A percentile compares a stretch with the other conserved stretches of the same genome.
These are phyloP conservation scores for Dothistroma pini DNA, from an alignment of 2,329 filamentous ascomycete genomes.

Conservation along the genomic window DNA sequence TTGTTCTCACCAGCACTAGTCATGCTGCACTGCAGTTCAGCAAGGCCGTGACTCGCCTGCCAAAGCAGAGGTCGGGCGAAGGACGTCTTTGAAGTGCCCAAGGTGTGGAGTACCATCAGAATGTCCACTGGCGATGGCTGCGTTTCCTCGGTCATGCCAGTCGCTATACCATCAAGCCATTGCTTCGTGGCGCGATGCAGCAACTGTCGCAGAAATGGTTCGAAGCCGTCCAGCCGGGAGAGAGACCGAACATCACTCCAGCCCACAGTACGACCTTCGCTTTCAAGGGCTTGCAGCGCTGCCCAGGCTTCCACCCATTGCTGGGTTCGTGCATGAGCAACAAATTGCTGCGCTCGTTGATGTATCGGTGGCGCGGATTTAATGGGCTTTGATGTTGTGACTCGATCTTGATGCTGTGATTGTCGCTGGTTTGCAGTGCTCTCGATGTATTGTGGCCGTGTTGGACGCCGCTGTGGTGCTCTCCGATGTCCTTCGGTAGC, in stretches of 20 bases:
- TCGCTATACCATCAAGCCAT: slow-evolving; percentile 4
- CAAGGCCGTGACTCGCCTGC: slow-evolving; percentile 10
- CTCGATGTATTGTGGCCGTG: background rate
- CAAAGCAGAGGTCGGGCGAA: background rate
- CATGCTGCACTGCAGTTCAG: slow-evolving; percentile 4
- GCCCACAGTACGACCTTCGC: background rate
- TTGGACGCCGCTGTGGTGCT: background rate
- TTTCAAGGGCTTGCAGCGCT: slow-evolving; percentile 12
- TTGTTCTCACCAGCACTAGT: background rate
- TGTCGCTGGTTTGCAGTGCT: background rate
- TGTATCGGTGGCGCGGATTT: background rate
- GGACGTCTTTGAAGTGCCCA: background rate
- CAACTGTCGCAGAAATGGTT: background rate
- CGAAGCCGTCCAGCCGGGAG: background rate
- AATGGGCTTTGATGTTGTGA: background rate
- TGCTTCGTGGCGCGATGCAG: background rate
- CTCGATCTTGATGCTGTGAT: background rate
- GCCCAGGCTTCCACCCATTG: slow-evolving; percentile 8
- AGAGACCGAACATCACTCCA: background rate
- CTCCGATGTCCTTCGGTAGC: background rate
- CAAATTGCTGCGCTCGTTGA: background rate
- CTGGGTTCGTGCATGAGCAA: background rate
- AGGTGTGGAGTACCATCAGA: slow-evolving; percentile 4
- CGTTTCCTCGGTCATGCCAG: background rate
- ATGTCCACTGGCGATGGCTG: slow-evolving; percentile 10